Evolutionary conservation across 768 basidiomycete genomes (phyloP).

Genomic region (Calvatia gigantea): DNA sequence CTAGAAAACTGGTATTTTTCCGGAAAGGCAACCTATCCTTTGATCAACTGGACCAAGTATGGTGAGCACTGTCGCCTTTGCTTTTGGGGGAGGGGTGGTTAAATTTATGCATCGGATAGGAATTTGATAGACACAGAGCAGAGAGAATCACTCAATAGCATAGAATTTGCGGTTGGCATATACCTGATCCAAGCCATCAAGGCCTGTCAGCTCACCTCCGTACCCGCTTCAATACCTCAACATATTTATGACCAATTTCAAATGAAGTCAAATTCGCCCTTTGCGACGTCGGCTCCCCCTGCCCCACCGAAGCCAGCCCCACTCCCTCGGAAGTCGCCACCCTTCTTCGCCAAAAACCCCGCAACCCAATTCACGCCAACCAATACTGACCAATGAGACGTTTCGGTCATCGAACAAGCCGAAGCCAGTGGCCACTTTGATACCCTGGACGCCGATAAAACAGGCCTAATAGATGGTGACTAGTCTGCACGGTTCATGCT

Average conservation of each 20-base stretch:
- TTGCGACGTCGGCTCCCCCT: conserved; percentile 3
- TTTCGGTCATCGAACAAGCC: conserved; percentile 10
- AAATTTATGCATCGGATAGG: too few species aligned
- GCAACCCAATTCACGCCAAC: not conserved
- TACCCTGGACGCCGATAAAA: conserved; percentile 24
- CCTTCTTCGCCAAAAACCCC: not conserved
- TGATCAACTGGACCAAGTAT: too few species aligned
- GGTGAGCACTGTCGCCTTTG: too few species aligned
- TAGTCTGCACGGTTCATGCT: conserved; percentile 29
- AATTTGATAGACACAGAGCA: conserved; percentile 58
- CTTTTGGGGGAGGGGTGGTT: too few species aligned
- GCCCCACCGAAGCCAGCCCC: conserved; percentile 6
- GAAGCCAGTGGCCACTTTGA: conserved; percentile 30
- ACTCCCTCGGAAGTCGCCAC: conserved; percentile 7
- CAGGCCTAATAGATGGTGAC: conserved; percentile 31
- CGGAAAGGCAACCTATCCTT: too few species aligned
- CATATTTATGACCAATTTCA: conserved; percentile 28
- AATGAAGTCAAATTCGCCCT: conserved; percentile 5
- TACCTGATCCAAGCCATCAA: conserved; percentile 50
- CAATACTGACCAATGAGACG: conserved; percentile 1
- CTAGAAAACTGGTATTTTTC: not conserved
- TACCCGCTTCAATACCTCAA: conserved; percentile 29
- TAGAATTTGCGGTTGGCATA: conserved; percentile 71
- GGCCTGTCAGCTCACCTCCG: conserved; percentile 26
- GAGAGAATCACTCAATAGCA: conserved; percentile 56